phyloP scores from a whole-genome alignment of 768 basidiomycete species.

The Macrocybe gigantea region DNA sequence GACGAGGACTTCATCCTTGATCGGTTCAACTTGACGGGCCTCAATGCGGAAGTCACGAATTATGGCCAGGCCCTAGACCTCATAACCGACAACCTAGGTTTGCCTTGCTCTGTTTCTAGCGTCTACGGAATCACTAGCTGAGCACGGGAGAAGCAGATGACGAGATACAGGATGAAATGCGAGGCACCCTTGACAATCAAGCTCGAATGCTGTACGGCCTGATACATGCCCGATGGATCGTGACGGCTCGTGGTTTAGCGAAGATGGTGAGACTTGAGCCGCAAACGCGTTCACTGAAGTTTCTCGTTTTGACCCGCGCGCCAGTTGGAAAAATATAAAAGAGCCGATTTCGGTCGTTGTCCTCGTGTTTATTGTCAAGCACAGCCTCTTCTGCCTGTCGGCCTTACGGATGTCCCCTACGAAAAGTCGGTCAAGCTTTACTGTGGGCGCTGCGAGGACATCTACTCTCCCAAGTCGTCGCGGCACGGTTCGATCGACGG shows the following conservation, averaged over 20 bases:
- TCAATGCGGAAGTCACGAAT: conserved; percentile 94
- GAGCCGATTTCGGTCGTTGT: conserved; percentile 97
- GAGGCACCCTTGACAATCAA: conserved; percentile 88
- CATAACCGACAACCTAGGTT: conserved; percentile 93
- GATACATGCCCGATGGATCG: conserved; percentile 96
- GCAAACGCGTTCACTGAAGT: neutral
- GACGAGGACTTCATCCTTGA: conserved; percentile 99
- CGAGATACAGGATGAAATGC: conserved; percentile 88
- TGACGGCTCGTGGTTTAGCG: conserved; percentile 85
- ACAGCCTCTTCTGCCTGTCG: conserved; percentile 94
- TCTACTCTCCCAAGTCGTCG: conserved; percentile 96
- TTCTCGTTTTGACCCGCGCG: neutral
- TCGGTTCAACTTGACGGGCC: conserved; percentile 95
- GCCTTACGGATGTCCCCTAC: conserved; percentile 94
- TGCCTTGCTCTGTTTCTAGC: conserved; percentile 17
- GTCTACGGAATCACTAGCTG: neutral
- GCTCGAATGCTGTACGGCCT: conserved; percentile 92
- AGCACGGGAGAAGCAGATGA: conserved; percentile 55
- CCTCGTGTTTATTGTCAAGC: conserved; percentile 94
- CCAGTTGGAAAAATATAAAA: conserved; percentile 95
- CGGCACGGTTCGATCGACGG: conserved; percentile 97
- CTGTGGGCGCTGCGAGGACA: conserved; percentile 97
- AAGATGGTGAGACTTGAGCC: conserved; percentile 71
- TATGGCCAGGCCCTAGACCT: conserved; percentile 92
- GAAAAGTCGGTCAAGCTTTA: conserved; percentile 99